These are phyloP conservation scores for Cyberlindnera nakhonratchasimensis DNA, from an alignment of 805 yeast species.

Conservation along the genomic window DNA sequence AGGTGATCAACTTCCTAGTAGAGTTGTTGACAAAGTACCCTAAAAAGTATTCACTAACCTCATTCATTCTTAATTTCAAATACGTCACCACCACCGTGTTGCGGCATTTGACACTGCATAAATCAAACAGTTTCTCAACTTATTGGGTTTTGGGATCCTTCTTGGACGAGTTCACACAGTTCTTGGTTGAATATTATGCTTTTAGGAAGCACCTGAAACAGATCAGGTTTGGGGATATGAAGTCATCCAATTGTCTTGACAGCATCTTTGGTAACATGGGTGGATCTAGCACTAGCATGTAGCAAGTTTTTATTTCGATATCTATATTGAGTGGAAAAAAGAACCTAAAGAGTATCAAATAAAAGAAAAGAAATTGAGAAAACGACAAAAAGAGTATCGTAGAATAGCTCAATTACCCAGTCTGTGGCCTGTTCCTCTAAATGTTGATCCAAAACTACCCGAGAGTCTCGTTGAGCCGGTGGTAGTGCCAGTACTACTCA, in stretches of 20 bases:
- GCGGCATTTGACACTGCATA: constrained; percentile 13
- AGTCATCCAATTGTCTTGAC: too few relatives aligned
- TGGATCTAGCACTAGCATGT: too few relatives aligned
- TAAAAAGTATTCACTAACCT: constrained; percentile 1
- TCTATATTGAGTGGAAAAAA: too few relatives aligned
- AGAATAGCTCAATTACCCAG: constrained; percentile 26
- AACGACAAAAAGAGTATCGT: background rate
- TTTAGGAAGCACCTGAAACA: constrained; percentile 11
- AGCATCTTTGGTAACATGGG: too few relatives aligned
- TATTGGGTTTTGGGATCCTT: constrained; percentile 24
- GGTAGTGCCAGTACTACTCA: constrained; percentile 6
- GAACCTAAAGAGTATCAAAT: too few relatives aligned
- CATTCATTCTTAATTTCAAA: constrained; percentile 17
- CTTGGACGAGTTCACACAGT: constrained; percentile 21
- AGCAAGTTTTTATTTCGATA: too few relatives aligned
- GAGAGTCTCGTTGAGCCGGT: constrained; percentile 11
- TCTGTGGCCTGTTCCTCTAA: constrained; percentile 39
- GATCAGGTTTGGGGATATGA: background rate
- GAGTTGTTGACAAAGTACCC: constrained; percentile 9
- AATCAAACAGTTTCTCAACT: constrained; percentile 14
- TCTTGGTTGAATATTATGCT: constrained; percentile 17
- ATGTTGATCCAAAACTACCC: constrained; percentile 18
- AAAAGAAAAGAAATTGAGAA: background rate
- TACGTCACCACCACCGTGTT: constrained; percentile 15
- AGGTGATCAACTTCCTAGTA: constrained; percentile 13